phyloP scores from a whole-genome alignment of 352 stramenopile species.

The Thalassiosira oceanica region DNA sequence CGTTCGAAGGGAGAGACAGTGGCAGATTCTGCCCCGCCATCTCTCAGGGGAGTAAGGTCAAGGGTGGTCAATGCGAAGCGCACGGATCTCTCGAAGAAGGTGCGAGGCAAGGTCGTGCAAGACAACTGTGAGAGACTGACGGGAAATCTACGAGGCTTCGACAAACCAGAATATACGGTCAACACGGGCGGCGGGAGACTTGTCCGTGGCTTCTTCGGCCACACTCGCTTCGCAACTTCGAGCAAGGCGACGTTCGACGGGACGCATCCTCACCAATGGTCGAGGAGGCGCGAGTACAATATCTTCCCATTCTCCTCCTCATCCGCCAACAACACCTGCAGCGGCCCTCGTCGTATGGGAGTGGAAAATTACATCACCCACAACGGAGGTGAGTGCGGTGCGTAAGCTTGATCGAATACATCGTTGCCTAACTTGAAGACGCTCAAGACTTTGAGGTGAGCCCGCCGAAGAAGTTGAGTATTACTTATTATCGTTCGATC shows the following conservation, averaged over 20 bases:
- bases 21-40: neutral
- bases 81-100: conserved; percentile 56
- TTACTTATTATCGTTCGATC: neutral
- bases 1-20: neutral
- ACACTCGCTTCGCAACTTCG: conserved; percentile 72
- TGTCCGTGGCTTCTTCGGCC: conserved; percentile 44
- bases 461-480: too few species aligned
- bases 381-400: too few species aligned
- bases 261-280: conserved; percentile 73
- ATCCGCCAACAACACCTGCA: neutral
- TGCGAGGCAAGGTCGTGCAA: conserved; percentile 55
- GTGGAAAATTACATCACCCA: conserved; percentile 46
- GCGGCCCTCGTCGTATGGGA: neutral
- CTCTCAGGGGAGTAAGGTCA: conserved; percentile 20
- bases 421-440: too few species aligned
- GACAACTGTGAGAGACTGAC: conserved; percentile 11
- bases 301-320: neutral
- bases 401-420: too few species aligned
- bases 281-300: conserved; percentile 3
- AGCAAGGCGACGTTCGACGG: conserved; percentile 65
- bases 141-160: conserved; percentile 15
- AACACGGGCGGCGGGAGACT: conserved; percentile 13
- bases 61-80: conserved; percentile 79
- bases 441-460: too few species aligned
- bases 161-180: conserved; percentile 10